Conservation (phyloP, 176 grass and related monocot species). For the Tuctoria greenei region DNA sequence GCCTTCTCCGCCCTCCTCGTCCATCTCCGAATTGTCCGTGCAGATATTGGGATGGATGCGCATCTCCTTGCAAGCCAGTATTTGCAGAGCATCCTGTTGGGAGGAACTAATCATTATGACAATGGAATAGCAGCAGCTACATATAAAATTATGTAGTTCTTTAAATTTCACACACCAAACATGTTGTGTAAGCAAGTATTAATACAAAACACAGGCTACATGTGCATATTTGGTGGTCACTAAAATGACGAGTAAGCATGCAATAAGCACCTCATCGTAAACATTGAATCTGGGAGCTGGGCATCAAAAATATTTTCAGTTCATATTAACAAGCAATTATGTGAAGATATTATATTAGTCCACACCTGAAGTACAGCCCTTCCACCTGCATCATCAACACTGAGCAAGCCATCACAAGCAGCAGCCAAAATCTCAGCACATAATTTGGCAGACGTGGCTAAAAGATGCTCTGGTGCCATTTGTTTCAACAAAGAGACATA, state of each 20-base stretch:
- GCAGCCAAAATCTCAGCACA: conserved; percentile 94
- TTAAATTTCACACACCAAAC: neutral
- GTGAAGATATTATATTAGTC: conserved; percentile 20
- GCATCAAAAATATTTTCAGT: neutral
- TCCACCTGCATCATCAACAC: conserved; percentile 72
- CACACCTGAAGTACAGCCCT: conserved; percentile 82
- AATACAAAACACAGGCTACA: neutral
- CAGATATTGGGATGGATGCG: conserved; percentile 78
- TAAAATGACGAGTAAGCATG: neutral
- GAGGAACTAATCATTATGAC: neutral
- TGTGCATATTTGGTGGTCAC: neutral
- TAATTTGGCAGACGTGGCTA: conserved; percentile 93
- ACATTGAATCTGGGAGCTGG: neutral
- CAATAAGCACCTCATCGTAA: neutral
- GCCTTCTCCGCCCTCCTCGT: conserved; percentile 55
- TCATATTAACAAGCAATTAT: neutral
- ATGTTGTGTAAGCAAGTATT: neutral
- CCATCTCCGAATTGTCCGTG: conserved; percentile 63
- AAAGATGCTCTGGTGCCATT: conserved; percentile 97
- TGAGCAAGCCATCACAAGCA: conserved; percentile 89
- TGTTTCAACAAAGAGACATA: conserved; percentile 93
- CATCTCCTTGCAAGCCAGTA: conserved; percentile 95
- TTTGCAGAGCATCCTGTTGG: conserved; percentile 82
- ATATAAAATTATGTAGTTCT: neutral
- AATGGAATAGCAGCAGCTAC: neutral